Evolutionary conservation across 306 rosid species (phyloP).

Genomic region (Cercis canadensis): DNA sequence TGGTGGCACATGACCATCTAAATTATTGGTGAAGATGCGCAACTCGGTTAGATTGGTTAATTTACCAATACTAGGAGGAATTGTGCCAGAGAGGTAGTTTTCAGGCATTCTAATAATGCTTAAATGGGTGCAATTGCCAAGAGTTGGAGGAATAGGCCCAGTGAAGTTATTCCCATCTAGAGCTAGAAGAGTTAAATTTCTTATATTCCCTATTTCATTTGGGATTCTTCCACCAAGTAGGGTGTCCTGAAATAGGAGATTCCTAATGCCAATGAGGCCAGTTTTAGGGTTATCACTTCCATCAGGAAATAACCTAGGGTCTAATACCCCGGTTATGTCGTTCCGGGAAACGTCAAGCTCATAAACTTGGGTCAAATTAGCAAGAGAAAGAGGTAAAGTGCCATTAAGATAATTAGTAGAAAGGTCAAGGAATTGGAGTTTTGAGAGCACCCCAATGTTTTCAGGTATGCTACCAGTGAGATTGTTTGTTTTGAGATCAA

Average conservation of each 20-base stretch:
- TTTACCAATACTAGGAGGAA: constrained; percentile 50
- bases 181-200: constrained; percentile 46
- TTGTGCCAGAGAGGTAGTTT: constrained; percentile 52
- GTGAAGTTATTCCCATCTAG: constrained; percentile 44
- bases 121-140: constrained; percentile 55
- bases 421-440: constrained; percentile 62
- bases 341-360: constrained; percentile 67
- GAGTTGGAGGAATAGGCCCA: constrained; percentile 57
- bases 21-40: constrained; percentile 38
- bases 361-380: constrained; percentile 56
- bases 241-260: constrained; percentile 54
- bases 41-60: constrained; percentile 50
- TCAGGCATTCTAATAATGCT: constrained; percentile 41
- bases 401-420: constrained; percentile 52
- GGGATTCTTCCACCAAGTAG: constrained; percentile 51
- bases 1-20: constrained; percentile 53
- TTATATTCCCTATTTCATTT: constrained; percentile 61
- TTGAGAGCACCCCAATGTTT: constrained; percentile 53
- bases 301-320: constrained; percentile 55
- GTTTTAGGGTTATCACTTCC: constrained; percentile 32
- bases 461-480: constrained; percentile 57
- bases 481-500: constrained; percentile 55
- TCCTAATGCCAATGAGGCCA: constrained; percentile 46
- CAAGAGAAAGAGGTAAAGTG: constrained; percentile 58
- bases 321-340: constrained; percentile 49